A percentile compares a stretch with the other conserved stretches of the same genome.
Evolutionary conservation across 768 basidiomycete species (phyloP).

Genomic region (Lenzites betulinus): DNA sequence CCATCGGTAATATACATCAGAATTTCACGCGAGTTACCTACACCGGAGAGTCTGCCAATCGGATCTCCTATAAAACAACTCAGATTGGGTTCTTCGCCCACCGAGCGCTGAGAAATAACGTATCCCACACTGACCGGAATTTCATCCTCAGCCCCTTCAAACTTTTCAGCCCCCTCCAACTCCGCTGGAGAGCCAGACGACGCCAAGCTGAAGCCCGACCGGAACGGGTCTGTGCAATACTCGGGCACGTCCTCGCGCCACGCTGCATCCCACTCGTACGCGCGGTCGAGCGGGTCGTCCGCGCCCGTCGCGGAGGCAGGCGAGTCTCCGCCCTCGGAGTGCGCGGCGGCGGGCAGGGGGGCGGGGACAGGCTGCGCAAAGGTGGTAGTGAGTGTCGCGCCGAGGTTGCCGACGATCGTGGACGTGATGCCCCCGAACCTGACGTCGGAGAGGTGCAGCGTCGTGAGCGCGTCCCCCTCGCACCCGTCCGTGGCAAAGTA

Average conservation of each 20-base stretch:
- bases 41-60: too few species aligned
- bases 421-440: slow-evolving; percentile 3
- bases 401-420: slow-evolving; percentile 8
- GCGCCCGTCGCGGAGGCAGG: neutral
- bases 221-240: slow-evolving; percentile 1
- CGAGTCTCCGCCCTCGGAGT: neutral
- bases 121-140: neutral
- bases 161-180: neutral
- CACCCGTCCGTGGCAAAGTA: neutral
- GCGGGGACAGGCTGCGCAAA: neutral
- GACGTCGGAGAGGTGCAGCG: slow-evolving; percentile 3
- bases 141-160: neutral
- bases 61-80: too few species aligned
- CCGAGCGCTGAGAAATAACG: too few species aligned
- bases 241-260: neutral
- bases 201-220: neutral
- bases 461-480: neutral
- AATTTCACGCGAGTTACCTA: too few species aligned
- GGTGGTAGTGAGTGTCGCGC: slow-evolving; percentile 2
- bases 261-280: neutral
- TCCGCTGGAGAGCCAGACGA: neutral
- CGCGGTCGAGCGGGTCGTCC: neutral
- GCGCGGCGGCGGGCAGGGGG: neutral
- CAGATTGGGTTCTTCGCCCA: too few species aligned
- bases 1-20: too few species aligned